Evolutionary conservation across 108 stramenopile species (phyloP).

Genomic region (Skeletonema costatum): DNA sequence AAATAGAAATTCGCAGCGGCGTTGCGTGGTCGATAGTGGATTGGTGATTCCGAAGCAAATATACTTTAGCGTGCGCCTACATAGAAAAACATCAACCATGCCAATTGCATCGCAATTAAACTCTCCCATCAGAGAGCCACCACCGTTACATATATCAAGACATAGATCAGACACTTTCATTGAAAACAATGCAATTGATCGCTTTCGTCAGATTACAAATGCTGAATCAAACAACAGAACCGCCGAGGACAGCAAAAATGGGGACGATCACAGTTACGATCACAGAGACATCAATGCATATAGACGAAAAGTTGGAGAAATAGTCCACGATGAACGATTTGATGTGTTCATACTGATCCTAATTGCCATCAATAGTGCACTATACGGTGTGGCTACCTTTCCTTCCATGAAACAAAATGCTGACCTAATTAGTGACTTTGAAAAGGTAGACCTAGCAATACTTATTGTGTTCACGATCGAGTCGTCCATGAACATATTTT

Average conservation of each 20-base stretch:
- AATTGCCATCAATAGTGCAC: conserved; percentile 64
- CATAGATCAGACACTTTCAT: background rate
- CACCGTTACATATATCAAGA: background rate
- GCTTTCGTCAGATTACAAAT: background rate
- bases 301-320: conserved; percentile 15
- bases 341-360: conserved; percentile 57
- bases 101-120: background rate
- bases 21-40: no score
- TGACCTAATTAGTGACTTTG: conserved; percentile 37
- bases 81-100: background rate
- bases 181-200: background rate
- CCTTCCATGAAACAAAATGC: conserved; percentile 50
- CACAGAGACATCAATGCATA: background rate
- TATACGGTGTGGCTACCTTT: conserved; percentile 77
- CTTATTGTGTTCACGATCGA: conserved; percentile 74
- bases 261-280: background rate
- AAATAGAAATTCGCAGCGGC: no score
- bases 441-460: conserved; percentile 52
- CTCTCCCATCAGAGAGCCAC: background rate
- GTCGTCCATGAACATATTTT: conserved; percentile 54
- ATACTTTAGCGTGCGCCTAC: background rate
- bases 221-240: background rate
- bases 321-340: conserved; percentile 56
- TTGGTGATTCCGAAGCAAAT: no score
- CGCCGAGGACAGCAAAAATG: background rate